These are phyloP conservation scores for Trifolium pratense DNA, from an alignment of 306 rosid genomes.

Conservation along the genomic window DNA sequence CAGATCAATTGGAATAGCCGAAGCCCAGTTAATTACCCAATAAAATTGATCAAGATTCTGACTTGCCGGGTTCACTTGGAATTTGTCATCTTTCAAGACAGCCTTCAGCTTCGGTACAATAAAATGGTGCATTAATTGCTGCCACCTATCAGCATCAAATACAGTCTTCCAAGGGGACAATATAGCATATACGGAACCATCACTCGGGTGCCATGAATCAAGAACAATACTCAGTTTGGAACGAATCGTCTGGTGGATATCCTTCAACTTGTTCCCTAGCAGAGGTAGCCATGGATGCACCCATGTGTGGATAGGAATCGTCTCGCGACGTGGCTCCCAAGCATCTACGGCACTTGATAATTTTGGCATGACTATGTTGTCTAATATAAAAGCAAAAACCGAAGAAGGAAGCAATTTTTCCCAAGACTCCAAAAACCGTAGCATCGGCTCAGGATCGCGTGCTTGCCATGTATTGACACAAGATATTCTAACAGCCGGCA, in stretches of 20 bases:
- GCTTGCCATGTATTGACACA: conserved; percentile 91
- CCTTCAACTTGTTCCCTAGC: conserved; percentile 80
- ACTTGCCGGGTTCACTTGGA: conserved; percentile 80
- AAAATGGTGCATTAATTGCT: conserved; percentile 80
- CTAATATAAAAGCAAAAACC: conserved; percentile 67
- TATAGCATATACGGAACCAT: conserved; percentile 77
- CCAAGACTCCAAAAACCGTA: conserved; percentile 80
- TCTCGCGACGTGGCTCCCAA: conserved; percentile 94
- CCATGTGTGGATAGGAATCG: conserved; percentile 91
- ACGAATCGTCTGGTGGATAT: conserved; percentile 75
- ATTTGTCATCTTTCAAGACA: conserved; percentile 77
- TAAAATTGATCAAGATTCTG: conserved; percentile 85
- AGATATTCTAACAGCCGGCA: conserved; percentile 86
- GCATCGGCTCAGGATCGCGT: conserved; percentile 92
- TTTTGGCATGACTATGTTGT: conserved; percentile 77
- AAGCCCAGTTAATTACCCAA: conserved; percentile 91
- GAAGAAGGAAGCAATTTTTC: conserved; percentile 77
- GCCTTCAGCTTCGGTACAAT: conserved; percentile 87
- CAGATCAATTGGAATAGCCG: conserved; percentile 75
- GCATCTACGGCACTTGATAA: conserved; percentile 73
- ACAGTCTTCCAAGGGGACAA: conserved; percentile 86
- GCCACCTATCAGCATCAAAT: conserved; percentile 88
- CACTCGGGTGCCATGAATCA: conserved; percentile 94
- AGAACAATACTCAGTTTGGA: conserved; percentile 78
- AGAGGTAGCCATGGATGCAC: conserved; percentile 96